These are phyloP conservation scores for Phialocephala subalpina DNA, from an alignment of 2,329 filamentous ascomycete genomes.

Conservation along the genomic window DNA sequence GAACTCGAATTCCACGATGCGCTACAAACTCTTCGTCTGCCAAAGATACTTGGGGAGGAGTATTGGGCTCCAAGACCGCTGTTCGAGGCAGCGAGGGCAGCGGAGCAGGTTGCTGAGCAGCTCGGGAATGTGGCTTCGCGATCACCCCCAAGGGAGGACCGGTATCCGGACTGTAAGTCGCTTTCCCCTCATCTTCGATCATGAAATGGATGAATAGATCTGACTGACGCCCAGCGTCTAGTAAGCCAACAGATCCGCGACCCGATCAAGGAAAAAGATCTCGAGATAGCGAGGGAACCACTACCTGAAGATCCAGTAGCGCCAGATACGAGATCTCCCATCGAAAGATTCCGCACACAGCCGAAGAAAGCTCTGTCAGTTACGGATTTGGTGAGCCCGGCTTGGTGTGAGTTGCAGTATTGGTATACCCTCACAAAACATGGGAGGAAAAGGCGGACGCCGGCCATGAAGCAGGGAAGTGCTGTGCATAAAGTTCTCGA, in stretches of 20 bases:
- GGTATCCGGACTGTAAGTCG: constrained; percentile 61
- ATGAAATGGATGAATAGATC: constrained; percentile 42
- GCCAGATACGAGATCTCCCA: constrained; percentile 63
- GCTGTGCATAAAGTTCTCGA: constrained; percentile 85
- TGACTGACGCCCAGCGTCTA: constrained; percentile 73
- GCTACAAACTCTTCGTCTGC: constrained; percentile 46
- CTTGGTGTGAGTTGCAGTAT: constrained; percentile 97
- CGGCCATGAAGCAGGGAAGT: constrained; percentile 85
- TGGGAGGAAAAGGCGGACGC: constrained; percentile 77
- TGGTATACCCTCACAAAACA: constrained; percentile 83
- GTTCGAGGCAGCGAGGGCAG: constrained; percentile 41
- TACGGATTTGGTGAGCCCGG: constrained; percentile 85
- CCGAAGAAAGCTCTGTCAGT: constrained; percentile 85
- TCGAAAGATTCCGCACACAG: constrained; percentile 80
- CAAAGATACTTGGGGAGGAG: constrained; percentile 51
- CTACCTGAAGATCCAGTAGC: constrained; percentile 7
- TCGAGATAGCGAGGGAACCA: constrained; percentile 11
- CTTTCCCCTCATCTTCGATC: not conserved
- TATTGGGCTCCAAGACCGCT: constrained; percentile 31
- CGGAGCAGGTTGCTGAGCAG: constrained; percentile 38
- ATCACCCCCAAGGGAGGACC: constrained; percentile 19
- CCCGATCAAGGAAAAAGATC: not conserved
- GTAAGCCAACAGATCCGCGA: constrained; percentile 53
- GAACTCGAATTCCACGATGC: constrained; percentile 44
- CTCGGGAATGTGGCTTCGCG: constrained; percentile 36